Base-by-base conservation (phyloP, 352 stramenopile genomes). In the Aphanomyces invadans region DNA sequence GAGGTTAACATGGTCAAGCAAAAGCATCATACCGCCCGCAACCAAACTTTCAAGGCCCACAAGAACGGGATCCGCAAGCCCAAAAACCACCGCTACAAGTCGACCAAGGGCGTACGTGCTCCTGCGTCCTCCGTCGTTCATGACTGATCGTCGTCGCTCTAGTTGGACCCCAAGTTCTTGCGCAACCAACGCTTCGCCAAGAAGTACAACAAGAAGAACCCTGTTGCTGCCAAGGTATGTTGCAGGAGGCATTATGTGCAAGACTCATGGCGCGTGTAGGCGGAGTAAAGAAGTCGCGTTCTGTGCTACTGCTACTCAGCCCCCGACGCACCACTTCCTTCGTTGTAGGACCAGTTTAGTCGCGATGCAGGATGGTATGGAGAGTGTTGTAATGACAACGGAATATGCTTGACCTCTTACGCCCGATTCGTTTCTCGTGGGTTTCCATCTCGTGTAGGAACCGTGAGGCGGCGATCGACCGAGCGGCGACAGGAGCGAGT, bases 11-110 rank as follows among this genome's bases (percentile, higher is more conserved):
- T 92, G 84, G 84, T 92, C 79, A 92, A 96, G 87, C 88, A 96
- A 92, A 98, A 98, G 91, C 98, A 98, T 83, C 96, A 97, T 82
- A 98, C 93, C 67, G 92, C 92, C 71, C 94, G 96, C 80, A 98
- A 98, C 88, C 92, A 97, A 72, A 98, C 92, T 68, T 88, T 97
- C 80, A 98, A 98, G 88, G 95, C 95, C 61, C 93, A 98, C 77
- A 86, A 86, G 76, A 98, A 98, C 77, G 95, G 95, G 72, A 98
- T 98, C 79, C 97, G 98, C 81, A 98, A 98, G 89, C 90, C 90
- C 71, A 97, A 97, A 80, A 88, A 89, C 75, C 89, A 93, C 76
- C 94, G 94, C 76, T 98, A 97, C 79, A 82, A 97, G 71, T 97
- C 87, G 51, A 97, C 91, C 71, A 88, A 89, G 74, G 95, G 93